Conservation (phyloP, 768 basidiomycete genomes). For the Tylopilus sp. region DNA sequence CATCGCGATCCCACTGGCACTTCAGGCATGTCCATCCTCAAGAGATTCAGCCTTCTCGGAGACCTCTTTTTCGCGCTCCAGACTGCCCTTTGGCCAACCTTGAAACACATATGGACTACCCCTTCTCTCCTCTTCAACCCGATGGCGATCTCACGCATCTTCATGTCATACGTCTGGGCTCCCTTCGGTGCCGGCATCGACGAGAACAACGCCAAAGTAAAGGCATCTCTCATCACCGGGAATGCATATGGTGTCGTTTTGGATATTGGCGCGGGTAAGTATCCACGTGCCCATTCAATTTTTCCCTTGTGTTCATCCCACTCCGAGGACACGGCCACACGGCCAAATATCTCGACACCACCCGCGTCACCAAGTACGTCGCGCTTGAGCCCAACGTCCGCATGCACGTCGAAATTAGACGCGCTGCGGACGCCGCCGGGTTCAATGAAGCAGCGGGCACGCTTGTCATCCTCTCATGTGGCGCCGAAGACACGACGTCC, state of each 20-base stretch:
- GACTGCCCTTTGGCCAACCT: conserved; percentile 43
- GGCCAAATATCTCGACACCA: conserved; percentile 53
- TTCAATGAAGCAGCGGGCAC: conserved; percentile 51
- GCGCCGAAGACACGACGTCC: conserved; percentile 53
- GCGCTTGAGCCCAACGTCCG: conserved; percentile 67
- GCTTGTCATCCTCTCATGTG: conserved; percentile 56
- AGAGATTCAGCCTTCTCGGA: conserved; percentile 34
- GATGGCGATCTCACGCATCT: conserved; percentile 43
- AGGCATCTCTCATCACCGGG: conserved; percentile 47
- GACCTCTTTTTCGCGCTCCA: conserved; percentile 42
- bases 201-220: conserved; percentile 36
- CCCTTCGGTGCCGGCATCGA: conserved; percentile 48
- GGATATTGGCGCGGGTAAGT: conserved; percentile 64
- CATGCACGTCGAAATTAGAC: conserved; percentile 60
- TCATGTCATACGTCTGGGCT: conserved; percentile 59
- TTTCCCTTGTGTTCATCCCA: background rate
- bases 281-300: background rate
- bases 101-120: conserved; percentile 34
- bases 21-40: conserved; percentile 16
- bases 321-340: conserved; percentile 62
- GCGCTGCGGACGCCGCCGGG: conserved; percentile 46
- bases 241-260: conserved; percentile 60
- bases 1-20: background rate
- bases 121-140: conserved; percentile 50
- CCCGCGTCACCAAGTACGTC: conserved; percentile 57